Conservation (phyloP, 2,329 filamentous ascomycete species). For the Chalara sp. region DNA sequence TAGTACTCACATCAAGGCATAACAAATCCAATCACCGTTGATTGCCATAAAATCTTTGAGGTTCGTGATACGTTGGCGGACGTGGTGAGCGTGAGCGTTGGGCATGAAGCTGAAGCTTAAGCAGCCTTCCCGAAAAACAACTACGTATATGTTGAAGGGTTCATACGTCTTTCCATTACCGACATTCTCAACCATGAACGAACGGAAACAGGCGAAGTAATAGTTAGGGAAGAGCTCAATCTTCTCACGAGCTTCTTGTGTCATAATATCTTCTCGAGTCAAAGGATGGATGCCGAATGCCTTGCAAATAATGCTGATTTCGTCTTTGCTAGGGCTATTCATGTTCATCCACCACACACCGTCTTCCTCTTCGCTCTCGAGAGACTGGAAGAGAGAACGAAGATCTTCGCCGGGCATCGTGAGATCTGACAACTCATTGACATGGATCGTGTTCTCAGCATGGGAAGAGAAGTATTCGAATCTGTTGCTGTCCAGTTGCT, state of each 20-base stretch:
- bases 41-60: constrained; percentile 92
- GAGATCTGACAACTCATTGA: constrained; percentile 79
- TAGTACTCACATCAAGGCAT: constrained; percentile 77
- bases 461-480: constrained; percentile 98
- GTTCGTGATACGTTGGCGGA: constrained; percentile 84
- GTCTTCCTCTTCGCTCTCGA: constrained; percentile 54
- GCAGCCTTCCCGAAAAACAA: constrained; percentile 93
- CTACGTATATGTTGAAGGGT: constrained; percentile 92
- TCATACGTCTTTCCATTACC: constrained; percentile 79
- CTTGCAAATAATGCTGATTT: constrained; percentile 81
- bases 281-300: constrained; percentile 94
- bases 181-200: constrained; percentile 75
- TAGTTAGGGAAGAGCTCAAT: constrained; percentile 96
- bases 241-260: constrained; percentile 94
- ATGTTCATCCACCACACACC: constrained; percentile 99
- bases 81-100: constrained; percentile 80
- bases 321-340: constrained; percentile 81
- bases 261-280: constrained; percentile 93
- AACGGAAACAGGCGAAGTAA: constrained; percentile 96
- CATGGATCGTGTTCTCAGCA: constrained; percentile 88
- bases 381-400: constrained; percentile 72
- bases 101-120: constrained; percentile 89
- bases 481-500: constrained; percentile 59
- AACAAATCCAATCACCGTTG: constrained; percentile 98
- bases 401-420: constrained; percentile 86